A percentile compares a stretch with the other conserved stretches of the same genome.
These are phyloP conservation scores for Chlorella sp. DNA, from an alignment of 139 green algal genomes.

Conservation along the genomic window DNA sequence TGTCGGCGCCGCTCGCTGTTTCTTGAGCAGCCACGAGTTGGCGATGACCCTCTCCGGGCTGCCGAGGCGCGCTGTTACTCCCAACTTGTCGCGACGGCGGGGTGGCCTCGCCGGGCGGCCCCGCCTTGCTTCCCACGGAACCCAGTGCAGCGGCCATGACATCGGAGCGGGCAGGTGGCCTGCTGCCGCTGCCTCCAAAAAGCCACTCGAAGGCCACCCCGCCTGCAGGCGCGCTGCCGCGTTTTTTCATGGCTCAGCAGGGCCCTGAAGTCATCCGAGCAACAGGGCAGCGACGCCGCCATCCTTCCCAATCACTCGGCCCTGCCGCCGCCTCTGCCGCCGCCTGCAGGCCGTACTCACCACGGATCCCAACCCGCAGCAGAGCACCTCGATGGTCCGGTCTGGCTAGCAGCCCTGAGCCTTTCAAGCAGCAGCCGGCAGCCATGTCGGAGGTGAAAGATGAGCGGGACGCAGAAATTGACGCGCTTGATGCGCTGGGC, in stretches of 20 bases:
- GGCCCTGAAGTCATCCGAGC: neutral
- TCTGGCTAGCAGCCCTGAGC: neutral
- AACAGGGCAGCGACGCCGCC: too few relatives aligned
- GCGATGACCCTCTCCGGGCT: too few relatives aligned
- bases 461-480: constrained; percentile 55
- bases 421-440: neutral
- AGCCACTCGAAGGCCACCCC: neutral
- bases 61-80: too few relatives aligned
- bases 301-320: too few relatives aligned
- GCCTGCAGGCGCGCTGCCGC: neutral
- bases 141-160: neutral
- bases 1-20: neutral
- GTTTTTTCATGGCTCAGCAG: neutral
- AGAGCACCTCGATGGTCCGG: neutral
- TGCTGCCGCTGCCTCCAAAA: neutral
- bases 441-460: constrained; percentile 26
- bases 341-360: neutral
- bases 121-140: too few relatives aligned
- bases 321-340: too few relatives aligned
- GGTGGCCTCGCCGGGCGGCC: too few relatives aligned
- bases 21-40: too few relatives aligned
- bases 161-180: neutral
- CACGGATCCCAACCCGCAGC: neutral
- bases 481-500: constrained; percentile 60
- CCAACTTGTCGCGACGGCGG: too few relatives aligned